phyloP scores from a whole-genome alignment of 2,329 filamentous ascomycete genomes.

The Ophiocordyceps camponoti-floridani region DNA sequence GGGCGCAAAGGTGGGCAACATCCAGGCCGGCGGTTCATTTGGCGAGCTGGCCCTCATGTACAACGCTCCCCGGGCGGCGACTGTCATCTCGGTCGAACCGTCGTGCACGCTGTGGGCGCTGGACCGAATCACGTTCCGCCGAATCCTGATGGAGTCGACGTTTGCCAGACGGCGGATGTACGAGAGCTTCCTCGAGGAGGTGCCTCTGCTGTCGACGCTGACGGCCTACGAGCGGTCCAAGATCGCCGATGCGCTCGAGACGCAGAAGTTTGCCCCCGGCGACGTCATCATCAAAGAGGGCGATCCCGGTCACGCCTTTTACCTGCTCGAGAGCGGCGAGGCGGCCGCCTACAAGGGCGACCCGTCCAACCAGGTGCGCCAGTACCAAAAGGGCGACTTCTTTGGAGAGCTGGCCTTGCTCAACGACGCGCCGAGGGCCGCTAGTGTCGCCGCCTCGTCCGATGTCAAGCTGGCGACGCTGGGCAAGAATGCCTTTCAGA shows the following conservation, averaged over 20 bases:
- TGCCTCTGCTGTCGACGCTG: conserved; percentile 65
- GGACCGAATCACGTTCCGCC: conserved; percentile 89
- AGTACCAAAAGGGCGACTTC: conserved; percentile 84
- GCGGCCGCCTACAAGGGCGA: conserved; percentile 77
- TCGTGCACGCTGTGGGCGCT: conserved; percentile 80
- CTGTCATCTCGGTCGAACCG: conserved; percentile 67
- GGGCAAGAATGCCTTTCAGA: conserved; percentile 87
- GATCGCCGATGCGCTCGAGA: conserved; percentile 91
- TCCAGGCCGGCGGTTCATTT: conserved; percentile 81
- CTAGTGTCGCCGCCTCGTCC: conserved; percentile 66
- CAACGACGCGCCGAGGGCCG: conserved; percentile 84
- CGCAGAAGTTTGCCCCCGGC: conserved; percentile 64
- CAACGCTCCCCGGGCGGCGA: conserved; percentile 89
- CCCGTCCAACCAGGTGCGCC: conserved; percentile 49
- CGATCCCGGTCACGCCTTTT: conserved; percentile 83
- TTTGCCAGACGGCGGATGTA: conserved; percentile 95
- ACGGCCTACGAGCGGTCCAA: conserved; percentile 91
- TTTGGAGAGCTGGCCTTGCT: conserved; percentile 90
- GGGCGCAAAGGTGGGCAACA: conserved; percentile 64
- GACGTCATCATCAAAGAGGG: conserved; percentile 81
- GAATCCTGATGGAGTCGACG: conserved; percentile 95
- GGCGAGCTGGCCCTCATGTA: conserved; percentile 97
- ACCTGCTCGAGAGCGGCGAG: conserved; percentile 71
- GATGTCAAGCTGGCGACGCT: conserved; percentile 87
- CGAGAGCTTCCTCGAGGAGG: conserved; percentile 89